phyloP scores from a whole-genome alignment of 2,329 filamentous ascomycete species.

The Diaporthe citrichinensis region DNA sequence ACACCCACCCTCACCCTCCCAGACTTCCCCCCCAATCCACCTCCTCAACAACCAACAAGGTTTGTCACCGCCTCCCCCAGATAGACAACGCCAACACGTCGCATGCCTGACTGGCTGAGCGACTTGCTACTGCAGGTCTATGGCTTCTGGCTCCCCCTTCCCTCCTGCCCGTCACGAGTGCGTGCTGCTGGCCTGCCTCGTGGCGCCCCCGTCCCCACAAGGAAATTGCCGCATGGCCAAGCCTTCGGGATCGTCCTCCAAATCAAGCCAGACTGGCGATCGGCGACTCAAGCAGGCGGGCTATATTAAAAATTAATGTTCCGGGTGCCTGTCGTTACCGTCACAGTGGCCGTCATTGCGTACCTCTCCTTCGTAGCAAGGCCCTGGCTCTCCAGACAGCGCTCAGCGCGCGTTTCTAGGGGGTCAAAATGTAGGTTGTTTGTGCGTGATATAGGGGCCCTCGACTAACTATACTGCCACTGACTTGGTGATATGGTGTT shows the following conservation, averaged over 20 bases:
- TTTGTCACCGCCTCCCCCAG: conserved; percentile 23
- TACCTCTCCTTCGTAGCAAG: not conserved
- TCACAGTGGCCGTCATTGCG: conserved; percentile 18
- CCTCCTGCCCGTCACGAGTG: conserved; percentile 9
- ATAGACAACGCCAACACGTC: conserved; percentile 1
- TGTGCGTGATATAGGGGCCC: not conserved
- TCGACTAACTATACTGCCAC: not conserved
- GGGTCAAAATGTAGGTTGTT: not conserved
- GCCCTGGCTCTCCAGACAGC: not conserved
- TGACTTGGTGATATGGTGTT: conserved; percentile 18
- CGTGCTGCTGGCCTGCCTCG: conserved; percentile 11
- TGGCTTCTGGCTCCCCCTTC: not conserved
- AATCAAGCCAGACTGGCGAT: conserved; percentile 27
- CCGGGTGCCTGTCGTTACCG: conserved; percentile 23
- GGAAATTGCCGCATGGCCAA: conserved; percentile 33
- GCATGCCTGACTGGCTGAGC: conserved; percentile 6
- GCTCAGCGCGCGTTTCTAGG: not conserved
- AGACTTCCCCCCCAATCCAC: not conserved
- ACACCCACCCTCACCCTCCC: not conserved
- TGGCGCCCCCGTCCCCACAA: conserved; percentile 28
- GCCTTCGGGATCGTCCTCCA: conserved; percentile 33
- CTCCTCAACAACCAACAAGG: conserved; percentile 16
- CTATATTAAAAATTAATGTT: conserved; percentile 24
- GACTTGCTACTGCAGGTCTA: not conserved
- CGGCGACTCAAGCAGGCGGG: conserved; percentile 18